Conservation (phyloP, 148 eudicot species). For the Dianthus caryophyllus region DNA sequence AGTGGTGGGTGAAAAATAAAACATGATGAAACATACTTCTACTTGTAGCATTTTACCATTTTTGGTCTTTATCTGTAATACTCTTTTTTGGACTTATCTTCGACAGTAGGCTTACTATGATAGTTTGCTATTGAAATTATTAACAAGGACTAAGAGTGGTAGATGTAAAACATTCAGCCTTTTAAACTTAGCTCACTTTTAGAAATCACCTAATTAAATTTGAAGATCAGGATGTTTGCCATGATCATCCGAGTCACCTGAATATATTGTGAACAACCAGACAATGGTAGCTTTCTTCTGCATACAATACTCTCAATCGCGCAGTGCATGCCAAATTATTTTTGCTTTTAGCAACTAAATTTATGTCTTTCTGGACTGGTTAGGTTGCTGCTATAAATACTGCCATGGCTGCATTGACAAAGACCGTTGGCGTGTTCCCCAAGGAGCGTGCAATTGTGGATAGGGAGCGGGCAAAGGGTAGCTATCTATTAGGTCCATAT, state of each 20-base stretch:
- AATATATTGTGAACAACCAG: background rate
- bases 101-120: background rate
- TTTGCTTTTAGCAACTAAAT: background rate
- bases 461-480: slow-evolving; percentile 91
- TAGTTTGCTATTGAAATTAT: background rate
- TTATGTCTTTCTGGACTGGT: slow-evolving; percentile 14
- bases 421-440: slow-evolving; percentile 93
- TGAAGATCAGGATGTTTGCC: background rate
- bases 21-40: background rate
- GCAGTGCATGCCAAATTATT: background rate
- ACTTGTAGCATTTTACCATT: background rate
- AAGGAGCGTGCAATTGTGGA: slow-evolving; percentile 97
- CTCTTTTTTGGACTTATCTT: background rate
- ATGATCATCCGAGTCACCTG: background rate
- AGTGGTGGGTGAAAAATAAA: background rate
- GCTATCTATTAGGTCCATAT: slow-evolving; percentile 84
- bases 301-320: background rate
- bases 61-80: background rate
- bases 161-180: background rate
- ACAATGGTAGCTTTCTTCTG: background rate
- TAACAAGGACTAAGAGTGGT: background rate
- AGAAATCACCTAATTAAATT: background rate
- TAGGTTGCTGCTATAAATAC: slow-evolving; percentile 99
- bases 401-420: slow-evolving; percentile 99
- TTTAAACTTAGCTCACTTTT: background rate